Evolutionary conservation across 495 filamentous ascomycete species (phyloP), one percentile per base, ranked within the genome.

Genomic region (Melanomma pulvis-pyrius): DNA sequence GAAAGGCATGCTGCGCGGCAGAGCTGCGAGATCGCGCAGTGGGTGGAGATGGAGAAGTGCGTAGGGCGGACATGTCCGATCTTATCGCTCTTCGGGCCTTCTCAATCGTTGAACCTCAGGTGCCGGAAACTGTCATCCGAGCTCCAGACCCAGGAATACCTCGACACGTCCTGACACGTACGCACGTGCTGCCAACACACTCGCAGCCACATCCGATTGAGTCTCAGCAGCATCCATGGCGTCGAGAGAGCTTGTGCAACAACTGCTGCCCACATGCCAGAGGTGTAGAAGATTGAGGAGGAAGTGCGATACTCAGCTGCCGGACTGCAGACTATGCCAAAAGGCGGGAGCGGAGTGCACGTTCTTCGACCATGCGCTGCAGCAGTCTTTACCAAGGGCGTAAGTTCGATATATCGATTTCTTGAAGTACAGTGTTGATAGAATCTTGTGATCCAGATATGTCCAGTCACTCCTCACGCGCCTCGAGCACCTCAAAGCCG

Each of bases 231-330:
- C 51, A 28, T 11, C 24, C 17, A 52, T 44, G 59, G 30, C 59
- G 5, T 62, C 59, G 12, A 11, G 59, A 30, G 59, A 62, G n/a
- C 48, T 62, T 11, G 39, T 53, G 9, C 59, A 62, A 34, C 17
- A 36, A 22, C 30, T 62, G 1, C 48, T 62, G 6, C 49, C 59
- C 4, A 62, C 59, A 9, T 62, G 59, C 28, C 59, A 62, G 25
- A 51, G 59, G 22, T 62, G 59, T 41, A 32, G 59, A 28, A 51
- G 59, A 36, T 39, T 62, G 26, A 62, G 59, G 28, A 52, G 59
- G 28, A 62, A 62, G 52, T 62, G 59, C 28, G 59, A 62, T 44
- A 62, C 59, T 13, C 59, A 52, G 30, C 17, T 62, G 13, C 59
- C 59, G 7, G 59, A 62, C 17, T 62, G 59, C 26, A 51, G 59